Evolutionary conservation across 2,329 filamentous ascomycete species (phyloP).

Genomic region (Xylaria sp.): DNA sequence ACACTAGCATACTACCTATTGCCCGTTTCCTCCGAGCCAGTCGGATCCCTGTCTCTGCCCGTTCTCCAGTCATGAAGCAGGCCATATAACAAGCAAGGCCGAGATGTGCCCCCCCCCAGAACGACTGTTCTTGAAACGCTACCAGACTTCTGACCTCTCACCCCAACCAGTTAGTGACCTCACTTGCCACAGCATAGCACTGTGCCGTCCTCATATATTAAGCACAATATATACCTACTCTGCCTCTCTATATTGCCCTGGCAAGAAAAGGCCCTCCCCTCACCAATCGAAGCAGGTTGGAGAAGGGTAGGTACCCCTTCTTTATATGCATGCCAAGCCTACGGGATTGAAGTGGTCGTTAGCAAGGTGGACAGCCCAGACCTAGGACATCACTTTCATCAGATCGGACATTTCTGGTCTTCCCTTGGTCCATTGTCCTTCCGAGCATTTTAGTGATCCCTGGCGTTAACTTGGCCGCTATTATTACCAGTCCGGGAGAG

Average conservation of each 20-base stretch:
- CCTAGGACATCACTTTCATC: conserved; percentile 47
- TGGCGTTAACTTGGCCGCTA: conserved; percentile 48
- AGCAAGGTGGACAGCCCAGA: conserved; percentile 44
- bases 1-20: conserved; percentile 33
- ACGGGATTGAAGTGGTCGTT: conserved; percentile 47
- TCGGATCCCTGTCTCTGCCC: conserved; percentile 41
- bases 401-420: conserved; percentile 49
- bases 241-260: conserved; percentile 55
- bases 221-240: conserved; percentile 57
- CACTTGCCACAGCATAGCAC: conserved; percentile 41
- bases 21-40: conserved; percentile 42
- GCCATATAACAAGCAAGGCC: conserved; percentile 45
- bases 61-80: conserved; percentile 43
- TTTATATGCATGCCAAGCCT: conserved; percentile 55
- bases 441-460: conserved; percentile 48
- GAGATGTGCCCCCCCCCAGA: conserved; percentile 40
- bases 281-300: conserved; percentile 52
- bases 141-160: conserved; percentile 44
- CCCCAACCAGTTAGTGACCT: conserved; percentile 42
- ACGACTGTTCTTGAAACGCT: conserved; percentile 40
- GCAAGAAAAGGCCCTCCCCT: conserved; percentile 48
- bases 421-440: conserved; percentile 55
- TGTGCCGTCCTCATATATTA: conserved; percentile 55
- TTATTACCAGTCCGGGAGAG: conserved; percentile 43
- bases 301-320: conserved; percentile 48